phyloP scores from a whole-genome alignment of 257 asterid genomes.

The Gynochthodes officinalis region DNA sequence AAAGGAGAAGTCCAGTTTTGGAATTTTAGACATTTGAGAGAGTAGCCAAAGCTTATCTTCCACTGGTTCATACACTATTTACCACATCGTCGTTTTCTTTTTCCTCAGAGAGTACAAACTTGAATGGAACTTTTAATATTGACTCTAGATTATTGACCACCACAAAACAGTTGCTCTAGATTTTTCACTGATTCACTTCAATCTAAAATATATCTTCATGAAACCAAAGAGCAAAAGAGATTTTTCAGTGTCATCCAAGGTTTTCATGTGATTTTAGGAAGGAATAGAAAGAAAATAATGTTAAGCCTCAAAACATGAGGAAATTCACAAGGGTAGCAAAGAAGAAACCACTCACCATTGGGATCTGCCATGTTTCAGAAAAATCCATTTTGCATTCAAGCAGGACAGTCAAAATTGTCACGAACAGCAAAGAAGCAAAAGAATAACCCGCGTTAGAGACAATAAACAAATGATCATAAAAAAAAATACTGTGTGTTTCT shows the following conservation, averaged over 20 bases:
- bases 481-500: neutral
- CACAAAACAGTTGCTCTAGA: neutral
- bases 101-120: neutral
- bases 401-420: neutral
- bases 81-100: neutral
- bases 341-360: constrained; percentile 44
- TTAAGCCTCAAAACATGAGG: neutral
- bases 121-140: neutral
- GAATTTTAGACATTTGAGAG: neutral
- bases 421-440: neutral
- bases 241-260: no score
- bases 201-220: no score
- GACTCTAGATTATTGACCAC: neutral
- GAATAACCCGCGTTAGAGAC: neutral
- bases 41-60: neutral
- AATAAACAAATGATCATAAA: no score
- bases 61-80: neutral
- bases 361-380: constrained; percentile 46
- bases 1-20: neutral
- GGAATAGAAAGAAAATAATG: neutral
- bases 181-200: neutral
- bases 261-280: neutral
- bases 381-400: neutral
- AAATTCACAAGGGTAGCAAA: neutral
- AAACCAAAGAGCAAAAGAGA: no score